Base-by-base conservation (phyloP, 306 rosid species). In the Quercus suber region DNA sequence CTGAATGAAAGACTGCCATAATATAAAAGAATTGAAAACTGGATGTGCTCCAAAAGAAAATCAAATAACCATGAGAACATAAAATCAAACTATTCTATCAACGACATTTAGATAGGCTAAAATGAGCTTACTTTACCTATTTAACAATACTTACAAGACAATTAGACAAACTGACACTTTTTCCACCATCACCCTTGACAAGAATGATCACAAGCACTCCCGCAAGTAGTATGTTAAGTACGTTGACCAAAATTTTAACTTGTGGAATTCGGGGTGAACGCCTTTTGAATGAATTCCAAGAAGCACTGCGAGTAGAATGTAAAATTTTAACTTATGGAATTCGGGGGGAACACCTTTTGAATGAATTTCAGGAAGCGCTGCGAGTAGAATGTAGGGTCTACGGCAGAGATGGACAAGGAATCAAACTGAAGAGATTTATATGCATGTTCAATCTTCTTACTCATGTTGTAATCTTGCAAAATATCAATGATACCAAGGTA, bases 401-500 rank as follows among this genome's bases (percentile, higher is more conserved):
- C 99, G 0, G 98, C 94, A 1, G 99, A 95, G 82, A 95, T 95
- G 73, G 98, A 89, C 28, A 92, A 73, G 58, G 98, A 92, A 88
- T 95, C 98, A 65, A 91, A 95, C 85, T 95, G 98, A 60, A 93
- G 55, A 33, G 98, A 90, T 82, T 95, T 95, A 81, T 90, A 93
- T 13, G 97, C 94, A 63, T 89, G 99, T 74, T 95, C 99, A 57
- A 95, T 85, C 91, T 84, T 95, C 97, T 95, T 95, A 45, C 86
- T 78, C 98, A 89, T 86, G 90, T 90, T 93, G 88, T 95, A 95
- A 10, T 87, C 98, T 84, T 95, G 99, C 87, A 95, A 80, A 80
- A 95, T 95, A 84, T 95, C 99, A 74, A 95, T 95, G 79, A 93
- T 93, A 5, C 99, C 99, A 33, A 95, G 88, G 85, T 93, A 95